phyloP scores from a whole-genome alignment of 2,329 filamentous ascomycete genomes.

The Colletotrichum paranaense region DNA sequence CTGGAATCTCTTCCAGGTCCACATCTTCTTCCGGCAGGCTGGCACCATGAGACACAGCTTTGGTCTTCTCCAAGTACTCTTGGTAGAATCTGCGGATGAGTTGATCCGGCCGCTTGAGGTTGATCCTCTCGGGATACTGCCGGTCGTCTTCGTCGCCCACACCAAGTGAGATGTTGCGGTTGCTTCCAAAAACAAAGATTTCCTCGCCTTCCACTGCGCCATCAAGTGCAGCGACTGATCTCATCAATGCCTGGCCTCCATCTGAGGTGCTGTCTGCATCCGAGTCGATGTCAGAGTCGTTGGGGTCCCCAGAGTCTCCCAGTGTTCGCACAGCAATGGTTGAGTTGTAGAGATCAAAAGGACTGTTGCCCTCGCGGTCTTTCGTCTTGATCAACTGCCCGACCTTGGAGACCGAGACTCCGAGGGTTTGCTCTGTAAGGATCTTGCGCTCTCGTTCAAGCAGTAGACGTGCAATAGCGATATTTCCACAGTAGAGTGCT shows the following conservation, averaged over 20 bases:
- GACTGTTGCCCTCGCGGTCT: conserved; percentile 93
- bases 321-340: conserved; percentile 85
- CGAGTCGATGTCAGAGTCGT: conserved; percentile 62
- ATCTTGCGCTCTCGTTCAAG: conserved; percentile 81
- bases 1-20: conserved; percentile 70
- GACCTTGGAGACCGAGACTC: conserved; percentile 68
- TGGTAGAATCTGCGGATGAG: conserved; percentile 79
- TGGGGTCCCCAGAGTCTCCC: conserved; percentile 51
- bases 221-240: conserved; percentile 37
- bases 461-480: conserved; percentile 84
- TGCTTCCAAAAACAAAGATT: conserved; percentile 93
- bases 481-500: conserved; percentile 89
- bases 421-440: conserved; percentile 67
- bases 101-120: conserved; percentile 80
- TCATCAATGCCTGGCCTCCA: conserved; percentile 27
- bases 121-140: conserved; percentile 89
- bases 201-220: conserved; percentile 73
- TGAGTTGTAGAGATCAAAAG: conserved; percentile 90
- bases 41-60: conserved; percentile 10
- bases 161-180: conserved; percentile 92
- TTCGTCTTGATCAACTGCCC: conserved; percentile 92
- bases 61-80: conserved; percentile 68
- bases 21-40: conserved; percentile 33
- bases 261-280: conserved; percentile 63
- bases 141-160: conserved; percentile 96